A percentile compares a stretch with the other conserved stretches of the same genome.
Evolutionary conservation across 495 filamentous ascomycete genomes (phyloP).

Genomic region (Hyaloscypha hepaticicola): DNA sequence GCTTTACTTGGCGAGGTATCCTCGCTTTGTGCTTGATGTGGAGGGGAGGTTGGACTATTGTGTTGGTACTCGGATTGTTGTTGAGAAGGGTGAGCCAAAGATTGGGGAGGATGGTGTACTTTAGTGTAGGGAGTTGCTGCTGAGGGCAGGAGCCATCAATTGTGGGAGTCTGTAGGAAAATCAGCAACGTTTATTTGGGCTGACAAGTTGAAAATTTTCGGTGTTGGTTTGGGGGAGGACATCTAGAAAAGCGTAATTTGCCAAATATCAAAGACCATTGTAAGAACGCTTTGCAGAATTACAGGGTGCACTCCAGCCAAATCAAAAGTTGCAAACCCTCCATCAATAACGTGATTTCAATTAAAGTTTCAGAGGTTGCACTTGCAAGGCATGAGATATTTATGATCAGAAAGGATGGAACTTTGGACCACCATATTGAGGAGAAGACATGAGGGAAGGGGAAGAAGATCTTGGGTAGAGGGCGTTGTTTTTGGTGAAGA

Average conservation of each 20-base stretch:
- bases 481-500: background rate
- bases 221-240: too few species aligned
- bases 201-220: too few species aligned
- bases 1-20: constrained; percentile 2
- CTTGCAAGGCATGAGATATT: constrained; percentile 17
- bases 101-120: background rate
- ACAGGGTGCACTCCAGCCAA: constrained; percentile 40
- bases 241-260: background rate
- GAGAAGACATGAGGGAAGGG: background rate
- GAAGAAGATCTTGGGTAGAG: background rate
- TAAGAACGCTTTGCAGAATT: background rate
- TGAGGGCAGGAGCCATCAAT: too few species aligned
- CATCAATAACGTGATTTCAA: too few species aligned
- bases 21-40: background rate
- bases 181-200: too few species aligned
- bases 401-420: constrained; percentile 15
- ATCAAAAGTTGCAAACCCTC: constrained; percentile 46
- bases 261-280: background rate
- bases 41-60: constrained; percentile 1
- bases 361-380: too few species aligned
- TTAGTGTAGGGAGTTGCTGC: background rate
- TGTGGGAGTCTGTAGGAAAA: too few species aligned
- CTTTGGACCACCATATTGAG: constrained; percentile 19
- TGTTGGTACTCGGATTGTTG: background rate
- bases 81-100: background rate